phyloP scores from a whole-genome alignment of 805 yeast genomes.

The Lipomyces mesembrius region DNA sequence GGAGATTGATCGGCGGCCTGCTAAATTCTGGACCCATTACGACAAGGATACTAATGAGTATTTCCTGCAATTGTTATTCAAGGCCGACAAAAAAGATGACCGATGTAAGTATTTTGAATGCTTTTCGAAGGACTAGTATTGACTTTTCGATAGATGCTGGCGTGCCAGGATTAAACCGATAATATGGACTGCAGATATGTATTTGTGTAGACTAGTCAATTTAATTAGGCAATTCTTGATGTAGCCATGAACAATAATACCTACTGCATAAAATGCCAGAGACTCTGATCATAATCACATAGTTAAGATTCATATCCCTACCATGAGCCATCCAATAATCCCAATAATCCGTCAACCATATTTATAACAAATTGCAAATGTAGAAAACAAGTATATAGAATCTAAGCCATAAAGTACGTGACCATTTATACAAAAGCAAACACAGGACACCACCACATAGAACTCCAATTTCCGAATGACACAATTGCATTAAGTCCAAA shows the following conservation, averaged over 20 bases:
- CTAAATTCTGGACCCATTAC: slow-evolving; percentile 68
- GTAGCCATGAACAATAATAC: background rate
- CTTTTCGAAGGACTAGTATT: background rate
- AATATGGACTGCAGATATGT: background rate
- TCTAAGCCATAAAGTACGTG: background rate
- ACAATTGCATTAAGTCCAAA: background rate
- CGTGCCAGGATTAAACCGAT: slow-evolving; percentile 28
- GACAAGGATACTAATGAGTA: slow-evolving; percentile 70
- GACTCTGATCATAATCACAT: background rate
- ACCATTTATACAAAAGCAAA: background rate
- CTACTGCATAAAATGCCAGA: background rate
- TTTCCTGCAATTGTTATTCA: slow-evolving; percentile 71
- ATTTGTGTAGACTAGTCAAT: background rate
- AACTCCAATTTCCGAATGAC: background rate
- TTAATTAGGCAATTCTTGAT: background rate
- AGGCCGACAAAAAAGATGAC: slow-evolving; percentile 28
- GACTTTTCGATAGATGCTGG: slow-evolving; percentile 10
- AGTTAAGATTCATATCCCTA: background rate
- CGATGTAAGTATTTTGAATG: slow-evolving; percentile 7
- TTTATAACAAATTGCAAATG: background rate
- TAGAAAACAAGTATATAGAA: background rate
- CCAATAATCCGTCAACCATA: background rate
- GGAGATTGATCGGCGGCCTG: slow-evolving; percentile 51
- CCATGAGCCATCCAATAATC: background rate
- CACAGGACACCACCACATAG: background rate